Conservation (phyloP, 345 rosid genomes). For the Bruguiera gymnorhiza region DNA sequence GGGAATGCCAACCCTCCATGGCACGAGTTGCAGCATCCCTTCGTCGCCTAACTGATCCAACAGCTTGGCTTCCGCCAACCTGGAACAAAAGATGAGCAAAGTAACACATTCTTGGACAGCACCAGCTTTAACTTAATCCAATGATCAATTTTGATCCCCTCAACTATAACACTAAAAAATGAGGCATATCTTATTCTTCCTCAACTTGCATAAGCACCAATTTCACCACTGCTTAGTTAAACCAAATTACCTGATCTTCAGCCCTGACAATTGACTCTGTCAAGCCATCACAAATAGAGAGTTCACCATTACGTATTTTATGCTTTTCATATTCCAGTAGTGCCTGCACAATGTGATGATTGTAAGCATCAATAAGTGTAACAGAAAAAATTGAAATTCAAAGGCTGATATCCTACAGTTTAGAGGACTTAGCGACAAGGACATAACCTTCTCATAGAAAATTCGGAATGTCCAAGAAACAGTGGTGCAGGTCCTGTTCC, state of each 20-base stretch:
- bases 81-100: conserved; percentile 4
- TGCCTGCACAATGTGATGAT: conserved; percentile 20
- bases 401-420: not conserved
- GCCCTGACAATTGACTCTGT: conserved; percentile 18
- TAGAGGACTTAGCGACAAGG: not conserved
- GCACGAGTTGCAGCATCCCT: conserved; percentile 39
- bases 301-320: conserved; percentile 31
- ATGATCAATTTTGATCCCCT: not conserved
- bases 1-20: conserved; percentile 40
- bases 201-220: too few relatives aligned
- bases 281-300: conserved; percentile 26
- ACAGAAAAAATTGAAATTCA: not conserved
- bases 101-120: not conserved
- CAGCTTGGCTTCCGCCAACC: conserved; percentile 27
- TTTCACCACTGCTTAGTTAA: not conserved
- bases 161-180: too few relatives aligned
- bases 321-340: conserved; percentile 33
- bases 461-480: conserved; percentile 37
- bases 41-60: conserved; percentile 27
- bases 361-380: not conserved
- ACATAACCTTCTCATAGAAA: conserved; percentile 34
- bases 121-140: not conserved
- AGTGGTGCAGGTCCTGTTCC: conserved; percentile 31
- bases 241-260: conserved; percentile 28
- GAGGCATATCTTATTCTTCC: too few relatives aligned